Evolutionary conservation across 2,329 filamentous ascomycete species (phyloP), one percentile per base, ranked within the genome.

Genomic region (Tolypocladium ophioglossoides): DNA sequence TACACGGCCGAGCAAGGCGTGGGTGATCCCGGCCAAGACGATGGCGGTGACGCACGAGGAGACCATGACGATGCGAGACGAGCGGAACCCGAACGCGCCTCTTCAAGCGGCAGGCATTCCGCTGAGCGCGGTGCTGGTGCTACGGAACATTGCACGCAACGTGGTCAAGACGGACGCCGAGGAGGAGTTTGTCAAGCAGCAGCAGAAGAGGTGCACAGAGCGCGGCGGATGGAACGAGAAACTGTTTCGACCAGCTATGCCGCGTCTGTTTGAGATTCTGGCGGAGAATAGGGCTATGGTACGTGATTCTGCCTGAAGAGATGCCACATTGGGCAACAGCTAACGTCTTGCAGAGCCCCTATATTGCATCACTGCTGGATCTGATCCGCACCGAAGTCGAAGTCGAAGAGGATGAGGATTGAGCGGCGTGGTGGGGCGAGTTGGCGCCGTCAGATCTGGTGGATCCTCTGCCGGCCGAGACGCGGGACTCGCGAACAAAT

Each of bases 91-190:
- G 12, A 79, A 83, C 56, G 75, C 74, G 10, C 71, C 77, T 6
- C 72, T 77, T 2, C 80, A 90, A 63, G 85, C 88, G 2, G 86
- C 85, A 1, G 89, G 89, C 6, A 84, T 92, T 38, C 87, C 89
- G n/a, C 76, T 92, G 8, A 88, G 86, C 53, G 86, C 87, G 2
- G 84, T 87, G 16, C 75, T 92, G 32, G 86, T 94, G 38, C 76
- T 94, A 48, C 81, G 89, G 34, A 94, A 94, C 65, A 82, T 94
- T 57, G 88, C 88, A 14, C 78, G 77, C 59, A 87, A 86, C 62
- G 73, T 83, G 20, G 71, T 77, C 62, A 84, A 84, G 73, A 84
- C 80, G 10, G 77, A 80, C 52, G 74, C 77, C 1, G 77, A 84
- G 62, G 79, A 82, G 59, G 73, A 74, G 62, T 68, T 81, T 3